A percentile compares a stretch with the other conserved stretches of the same genome.
These are phyloP conservation scores for Apophysomyces elegans DNA, from an alignment of 371 early-diverging fungal genomes.

Conservation along the genomic window DNA sequence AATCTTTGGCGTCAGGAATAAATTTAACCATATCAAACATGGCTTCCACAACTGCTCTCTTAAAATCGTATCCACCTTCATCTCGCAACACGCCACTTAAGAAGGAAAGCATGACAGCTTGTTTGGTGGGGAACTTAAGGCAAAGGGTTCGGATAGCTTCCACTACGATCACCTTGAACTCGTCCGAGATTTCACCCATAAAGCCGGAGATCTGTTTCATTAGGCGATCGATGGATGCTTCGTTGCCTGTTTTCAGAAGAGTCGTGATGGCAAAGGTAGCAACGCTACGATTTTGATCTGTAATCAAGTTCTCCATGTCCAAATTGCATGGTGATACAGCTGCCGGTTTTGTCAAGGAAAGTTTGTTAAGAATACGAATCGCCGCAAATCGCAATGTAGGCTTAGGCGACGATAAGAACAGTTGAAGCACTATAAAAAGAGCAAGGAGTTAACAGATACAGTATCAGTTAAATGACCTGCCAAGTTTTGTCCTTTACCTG, in stretches of 20 bases:
- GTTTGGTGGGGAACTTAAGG: constrained; percentile 97
- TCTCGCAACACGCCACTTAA: constrained; percentile 92
- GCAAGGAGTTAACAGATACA: background rate
- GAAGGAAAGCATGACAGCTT: constrained; percentile 90
- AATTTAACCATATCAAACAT: constrained; percentile 94
- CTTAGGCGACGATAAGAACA: constrained; percentile 91
- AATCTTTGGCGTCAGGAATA: constrained; percentile 93
- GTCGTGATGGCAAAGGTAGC: constrained; percentile 99
- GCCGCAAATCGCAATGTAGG: constrained; percentile 95
- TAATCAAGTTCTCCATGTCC: constrained; percentile 97
- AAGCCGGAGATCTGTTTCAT: constrained; percentile 98
- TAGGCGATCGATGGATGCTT: constrained; percentile 94
- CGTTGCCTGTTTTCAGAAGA: constrained; percentile 97
- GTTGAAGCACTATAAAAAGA: constrained; percentile 72
- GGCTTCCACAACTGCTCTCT: constrained; percentile 95
- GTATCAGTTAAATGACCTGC: too few species aligned
- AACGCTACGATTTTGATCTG: constrained; percentile 95
- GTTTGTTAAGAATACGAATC: constrained; percentile 91
- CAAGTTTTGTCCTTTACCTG: constrained; percentile 51
- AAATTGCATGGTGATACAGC: constrained; percentile 94
- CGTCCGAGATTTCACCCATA: constrained; percentile 97
- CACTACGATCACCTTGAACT: constrained; percentile 97
- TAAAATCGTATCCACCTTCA: constrained; percentile 97
- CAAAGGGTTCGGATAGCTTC: constrained; percentile 96
- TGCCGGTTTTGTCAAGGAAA: constrained; percentile 87